Evolutionary conservation across 306 rosid genomes (phyloP), one percentile per base, ranked within the genome.

Genomic region (Gastrolobium villosum): DNA sequence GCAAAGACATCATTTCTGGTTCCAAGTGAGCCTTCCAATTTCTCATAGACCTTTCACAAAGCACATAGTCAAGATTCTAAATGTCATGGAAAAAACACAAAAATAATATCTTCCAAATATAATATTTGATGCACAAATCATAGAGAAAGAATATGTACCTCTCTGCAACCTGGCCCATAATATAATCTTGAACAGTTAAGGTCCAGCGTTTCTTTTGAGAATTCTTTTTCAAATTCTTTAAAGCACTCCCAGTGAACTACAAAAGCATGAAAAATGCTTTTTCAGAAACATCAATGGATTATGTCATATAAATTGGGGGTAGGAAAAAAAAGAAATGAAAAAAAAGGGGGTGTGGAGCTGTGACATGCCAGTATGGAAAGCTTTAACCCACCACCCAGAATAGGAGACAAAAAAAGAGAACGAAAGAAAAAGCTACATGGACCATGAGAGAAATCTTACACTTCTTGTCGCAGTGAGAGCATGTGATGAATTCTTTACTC

Each of bases 221-320:
- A 72, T 36, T 78, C n/a, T n/a, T n/a, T n/a, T n/a, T n/a, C n/a
- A n/a, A n/a, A n/a, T n/a, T n/a, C 7, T 48, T 37, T 10, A 55
- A 64, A 70, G 64, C 91, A 87, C 9, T 30, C 34, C 84, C 76
- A 74, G 10, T 87, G 85, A 82, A 60, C 86, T 81, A 37, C 81
- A 55, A 36, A 41, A 64, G 64, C 37, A 67, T 35, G 35, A 46
- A 67, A 77, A 76, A 3, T 4, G 10, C 8, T 6, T 9, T 15
- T 43, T 68, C 32, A 32, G 4, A 2, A 35, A 48, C 26, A 14
- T 7, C 64, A 75, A 63, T 63, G 14, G 63, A 60, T 49, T 45
- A 9, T 61, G 70, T 61, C 7, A 56, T 2, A 44, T 8, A 70
- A 43, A 35, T 14, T 35, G 9, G 31, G n/a, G 59, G 44, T 20